These are phyloP conservation scores for Parastagonospora nodorum DNA, from an alignment of 2,329 filamentous ascomycete genomes.

Conservation along the genomic window DNA sequence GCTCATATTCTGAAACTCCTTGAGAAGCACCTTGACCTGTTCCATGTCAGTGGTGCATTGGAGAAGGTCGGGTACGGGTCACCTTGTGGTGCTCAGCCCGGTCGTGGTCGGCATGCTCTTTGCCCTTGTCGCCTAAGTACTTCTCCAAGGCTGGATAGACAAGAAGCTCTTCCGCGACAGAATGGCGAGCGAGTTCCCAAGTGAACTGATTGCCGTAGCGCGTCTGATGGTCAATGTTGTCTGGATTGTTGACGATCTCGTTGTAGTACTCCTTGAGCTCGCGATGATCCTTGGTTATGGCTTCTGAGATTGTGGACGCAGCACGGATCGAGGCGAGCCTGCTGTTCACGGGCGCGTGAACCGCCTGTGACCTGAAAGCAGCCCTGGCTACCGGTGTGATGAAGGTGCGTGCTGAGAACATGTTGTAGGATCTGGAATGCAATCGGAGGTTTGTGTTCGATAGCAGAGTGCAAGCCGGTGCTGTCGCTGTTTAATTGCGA, in stretches of 20 bases:
- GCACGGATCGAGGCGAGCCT: conserved; percentile 5
- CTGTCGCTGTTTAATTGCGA: no score
- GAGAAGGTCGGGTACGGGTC: background rate
- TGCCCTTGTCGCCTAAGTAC: conserved; percentile 37
- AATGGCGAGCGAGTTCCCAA: conserved; percentile 59
- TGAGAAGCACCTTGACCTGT: conserved; percentile 38
- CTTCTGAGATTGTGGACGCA: conserved; percentile 36
- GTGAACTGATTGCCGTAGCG: conserved; percentile 58
- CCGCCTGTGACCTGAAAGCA: conserved; percentile 1
- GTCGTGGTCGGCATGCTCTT: conserved; percentile 39
- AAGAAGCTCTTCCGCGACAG: conserved; percentile 56
- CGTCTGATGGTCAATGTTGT: conserved; percentile 50
- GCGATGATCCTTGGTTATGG: conserved; percentile 50
- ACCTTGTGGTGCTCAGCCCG: conserved; percentile 42
- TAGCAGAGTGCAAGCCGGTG: no score
- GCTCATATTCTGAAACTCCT: conserved; percentile 37
- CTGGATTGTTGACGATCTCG: conserved; percentile 45
- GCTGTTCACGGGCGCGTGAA: background rate
- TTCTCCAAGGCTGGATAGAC: conserved; percentile 47
- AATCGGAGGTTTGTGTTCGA: no score
- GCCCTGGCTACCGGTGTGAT: conserved; percentile 7
- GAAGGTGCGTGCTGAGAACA: no score
- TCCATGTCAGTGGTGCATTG: background rate
- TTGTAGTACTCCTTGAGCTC: conserved; percentile 52
- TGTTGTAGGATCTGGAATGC: no score